phyloP scores from a whole-genome alignment of 2,329 filamentous ascomycete species.

The Arthrinium phaeospermum region DNA sequence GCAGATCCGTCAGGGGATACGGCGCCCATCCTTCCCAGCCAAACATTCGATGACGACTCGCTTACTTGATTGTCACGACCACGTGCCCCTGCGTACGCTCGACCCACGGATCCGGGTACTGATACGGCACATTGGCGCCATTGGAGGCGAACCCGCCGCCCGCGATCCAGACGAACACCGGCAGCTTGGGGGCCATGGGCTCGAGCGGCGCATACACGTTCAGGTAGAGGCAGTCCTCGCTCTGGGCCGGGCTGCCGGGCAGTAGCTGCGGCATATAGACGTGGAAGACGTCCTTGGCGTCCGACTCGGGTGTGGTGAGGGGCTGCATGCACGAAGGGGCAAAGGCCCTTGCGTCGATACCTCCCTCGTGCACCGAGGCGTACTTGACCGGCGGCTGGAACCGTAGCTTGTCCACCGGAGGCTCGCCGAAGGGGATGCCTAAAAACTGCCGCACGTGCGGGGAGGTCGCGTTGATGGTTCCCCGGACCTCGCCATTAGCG shows the following conservation, averaged over 20 bases:
- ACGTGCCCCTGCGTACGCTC: constrained; percentile 34
- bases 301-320: constrained; percentile 28
- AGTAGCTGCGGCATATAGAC: constrained; percentile 21
- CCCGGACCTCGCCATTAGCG: constrained; percentile 30
- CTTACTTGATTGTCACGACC: constrained; percentile 45
- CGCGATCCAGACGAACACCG: constrained; percentile 34
- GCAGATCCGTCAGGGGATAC: background rate
- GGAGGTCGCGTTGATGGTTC: constrained; percentile 30
- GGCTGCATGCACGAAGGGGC: constrained; percentile 40
- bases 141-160: constrained; percentile 35
- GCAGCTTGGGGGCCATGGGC: constrained; percentile 28
- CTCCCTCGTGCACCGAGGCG: constrained; percentile 29
- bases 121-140: constrained; percentile 26
- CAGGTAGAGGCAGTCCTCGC: constrained; percentile 43
- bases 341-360: constrained; percentile 33
- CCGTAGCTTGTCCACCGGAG: constrained; percentile 58
- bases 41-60: background rate
- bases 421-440: constrained; percentile 60
- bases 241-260: constrained; percentile 18
- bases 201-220: constrained; percentile 40
- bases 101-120: constrained; percentile 31
- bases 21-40: background rate
- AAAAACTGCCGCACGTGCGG: constrained; percentile 37
- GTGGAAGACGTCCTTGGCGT: constrained; percentile 32
- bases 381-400: constrained; percentile 42